Conservation (phyloP, 1,139 yeast genomes). For the Scheffersomyces cryptocercus region DNA sequence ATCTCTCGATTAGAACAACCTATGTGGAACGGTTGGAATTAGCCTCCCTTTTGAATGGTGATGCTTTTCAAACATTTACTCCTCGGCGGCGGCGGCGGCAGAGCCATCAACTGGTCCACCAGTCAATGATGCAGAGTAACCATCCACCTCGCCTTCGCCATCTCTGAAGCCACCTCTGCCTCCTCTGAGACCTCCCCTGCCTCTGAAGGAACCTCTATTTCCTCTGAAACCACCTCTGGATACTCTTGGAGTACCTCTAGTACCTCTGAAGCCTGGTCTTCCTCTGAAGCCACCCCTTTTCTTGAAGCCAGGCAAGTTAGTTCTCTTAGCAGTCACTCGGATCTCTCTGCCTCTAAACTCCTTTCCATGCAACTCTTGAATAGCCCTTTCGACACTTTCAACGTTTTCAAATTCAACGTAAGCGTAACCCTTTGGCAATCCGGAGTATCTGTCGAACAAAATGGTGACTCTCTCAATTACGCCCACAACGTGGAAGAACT, state of each 20-base stretch:
- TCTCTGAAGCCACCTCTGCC: slow-evolving; percentile 18
- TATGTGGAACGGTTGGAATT: no score
- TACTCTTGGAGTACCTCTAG: slow-evolving; percentile 17
- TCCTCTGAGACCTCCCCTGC: slow-evolving; percentile 15
- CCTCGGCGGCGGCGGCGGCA: no score
- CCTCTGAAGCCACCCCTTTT: slow-evolving; percentile 23
- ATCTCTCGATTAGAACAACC: no score
- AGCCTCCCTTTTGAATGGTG: no score
- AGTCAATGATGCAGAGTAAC: background rate
- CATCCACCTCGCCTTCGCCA: slow-evolving; percentile 7
- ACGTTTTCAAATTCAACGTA: slow-evolving; percentile 38
- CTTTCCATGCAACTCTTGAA: slow-evolving; percentile 35
- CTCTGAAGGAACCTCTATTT: slow-evolving; percentile 16
- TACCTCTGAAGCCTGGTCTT: slow-evolving; percentile 21
- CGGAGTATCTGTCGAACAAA: slow-evolving; percentile 37
- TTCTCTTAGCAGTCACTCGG: slow-evolving; percentile 39
- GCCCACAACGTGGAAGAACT: slow-evolving; percentile 35
- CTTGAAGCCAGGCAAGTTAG: slow-evolving; percentile 38
- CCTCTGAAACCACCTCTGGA: slow-evolving; percentile 20
- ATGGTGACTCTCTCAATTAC: slow-evolving; percentile 42
- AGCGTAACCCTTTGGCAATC: slow-evolving; percentile 49
- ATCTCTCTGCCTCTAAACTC: slow-evolving; percentile 39
- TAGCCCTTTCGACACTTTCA: slow-evolving; percentile 34
- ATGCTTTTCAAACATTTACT: no score
- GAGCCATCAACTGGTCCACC: no score